Conservation (phyloP, 148 eudicot genomes). For the Rhododendron mucronatum region DNA sequence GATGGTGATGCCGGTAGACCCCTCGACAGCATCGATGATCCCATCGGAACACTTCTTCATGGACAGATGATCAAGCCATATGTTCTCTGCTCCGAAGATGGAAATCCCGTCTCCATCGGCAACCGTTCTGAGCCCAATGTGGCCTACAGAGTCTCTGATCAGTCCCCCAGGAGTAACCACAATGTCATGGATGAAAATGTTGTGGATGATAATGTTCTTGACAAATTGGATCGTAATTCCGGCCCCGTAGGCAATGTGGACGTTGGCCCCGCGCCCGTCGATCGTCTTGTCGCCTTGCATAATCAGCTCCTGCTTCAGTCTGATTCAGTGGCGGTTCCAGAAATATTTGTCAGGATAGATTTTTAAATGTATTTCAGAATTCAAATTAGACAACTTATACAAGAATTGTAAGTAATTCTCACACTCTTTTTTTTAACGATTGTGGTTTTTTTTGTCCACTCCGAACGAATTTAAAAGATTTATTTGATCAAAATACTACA, state of each 20-base stretch:
- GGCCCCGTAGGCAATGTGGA: constrained; percentile 32
- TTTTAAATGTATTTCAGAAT: too few relatives aligned
- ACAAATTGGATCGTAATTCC: constrained; percentile 33
- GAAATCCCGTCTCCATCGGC: constrained; percentile 41
- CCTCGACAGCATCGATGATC: constrained; percentile 35
- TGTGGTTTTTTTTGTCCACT: too few relatives aligned
- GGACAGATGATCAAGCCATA: constrained; percentile 48
- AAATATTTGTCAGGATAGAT: background rate
- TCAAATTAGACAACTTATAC: too few relatives aligned
- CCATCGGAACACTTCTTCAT: constrained; percentile 30
- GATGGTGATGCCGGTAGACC: constrained; percentile 36
- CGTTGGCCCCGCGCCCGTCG: constrained; percentile 40
- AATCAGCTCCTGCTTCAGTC: constrained; percentile 32
- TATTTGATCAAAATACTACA: too few relatives aligned
- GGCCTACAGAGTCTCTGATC: constrained; percentile 26
- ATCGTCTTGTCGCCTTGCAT: constrained; percentile 40
- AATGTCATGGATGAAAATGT: constrained; percentile 30
- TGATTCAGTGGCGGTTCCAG: constrained; percentile 6
- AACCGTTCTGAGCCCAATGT: constrained; percentile 21
- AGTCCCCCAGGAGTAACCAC: constrained; percentile 19
- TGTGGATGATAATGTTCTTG: constrained; percentile 34
- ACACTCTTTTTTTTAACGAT: too few relatives aligned
- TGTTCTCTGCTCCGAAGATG: constrained; percentile 17
- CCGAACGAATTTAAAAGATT: too few relatives aligned
- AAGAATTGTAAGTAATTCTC: too few relatives aligned